Evolutionary conservation across 305 asterid species (phyloP), one percentile per base, ranked within the genome.

Genomic region (Plantago coronopus): DNA sequence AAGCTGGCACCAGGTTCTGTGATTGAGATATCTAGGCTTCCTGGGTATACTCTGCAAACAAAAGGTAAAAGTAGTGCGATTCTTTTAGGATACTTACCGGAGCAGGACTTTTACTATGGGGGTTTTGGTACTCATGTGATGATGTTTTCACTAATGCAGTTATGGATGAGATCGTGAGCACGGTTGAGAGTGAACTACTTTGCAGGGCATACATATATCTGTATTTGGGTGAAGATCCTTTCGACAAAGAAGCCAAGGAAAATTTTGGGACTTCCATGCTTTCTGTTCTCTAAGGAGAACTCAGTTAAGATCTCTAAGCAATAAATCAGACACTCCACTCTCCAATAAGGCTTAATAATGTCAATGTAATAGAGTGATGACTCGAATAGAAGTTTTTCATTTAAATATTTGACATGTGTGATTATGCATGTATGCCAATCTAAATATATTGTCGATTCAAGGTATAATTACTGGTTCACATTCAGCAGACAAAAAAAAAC

Each of bases 141-240:
- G 14, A 51, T 23, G 2, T 42, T 60, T 60, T 67, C 61, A 21
- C 44, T 62, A 44, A 66, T 59, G 81, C 95, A 88, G 90, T 86
- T 61, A 79, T 15, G 79, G 90, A 76, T 62, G 85, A 81, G 71
- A 70, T 74, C 22, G 86, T 81, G 66, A 83, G 87, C 85, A 77
- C 75, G 62, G 82, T 83, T 20, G 81, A 85, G 46, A 85, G 85
- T 18, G 85, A 85, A 62, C 81, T 85, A n/a, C 80, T 85, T 23
- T 82, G 95, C 86, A 79, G 90, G 75, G 96, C 90, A 34, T 82
- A 50, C 74, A 56, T 77, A 63, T 68, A 83, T 70, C 58, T 86
- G 88, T 83, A 82, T 58, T 51, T 80, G 72, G 95, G 95, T 34
- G 96, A 86, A 51, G 93, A 86, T 73, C 89, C 88, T 58, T 78